These are phyloP conservation scores for Petunia axillaris DNA, from an alignment of 257 asterid species.

Conservation along the genomic window DNA sequence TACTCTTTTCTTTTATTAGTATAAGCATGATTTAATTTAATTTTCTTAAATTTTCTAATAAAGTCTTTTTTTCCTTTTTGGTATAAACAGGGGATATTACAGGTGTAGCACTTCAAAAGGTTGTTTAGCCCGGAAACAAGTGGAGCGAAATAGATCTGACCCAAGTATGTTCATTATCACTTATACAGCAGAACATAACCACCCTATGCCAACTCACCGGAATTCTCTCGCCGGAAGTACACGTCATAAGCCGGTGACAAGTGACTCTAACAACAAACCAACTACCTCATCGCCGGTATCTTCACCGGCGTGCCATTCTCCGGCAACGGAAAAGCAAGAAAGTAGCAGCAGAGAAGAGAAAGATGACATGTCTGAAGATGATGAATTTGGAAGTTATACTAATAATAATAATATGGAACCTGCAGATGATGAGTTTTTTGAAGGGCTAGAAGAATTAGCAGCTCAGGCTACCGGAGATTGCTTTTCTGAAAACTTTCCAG, in stretches of 20 bases:
- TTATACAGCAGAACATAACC: constrained; percentile 90
- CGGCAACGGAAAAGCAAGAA: constrained; percentile 54
- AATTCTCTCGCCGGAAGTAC: constrained; percentile 89
- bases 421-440: constrained; percentile 63
- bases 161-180: constrained; percentile 89
- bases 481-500: constrained; percentile 41
- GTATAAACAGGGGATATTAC: constrained; percentile 78
- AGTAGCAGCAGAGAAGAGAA: constrained; percentile 46
- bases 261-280: constrained; percentile 48
- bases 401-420: constrained; percentile 20
- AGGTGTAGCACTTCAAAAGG: constrained; percentile 94
- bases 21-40: no score
- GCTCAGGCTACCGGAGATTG: constrained; percentile 39
- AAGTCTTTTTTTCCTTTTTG: constrained; percentile 18
- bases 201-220: constrained; percentile 92
- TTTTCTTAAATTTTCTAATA: constrained; percentile 9
- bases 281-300: constrained; percentile 49
- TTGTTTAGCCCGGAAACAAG: constrained; percentile 92
- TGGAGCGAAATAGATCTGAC: constrained; percentile 95
- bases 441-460: constrained; percentile 72
- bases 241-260: constrained; percentile 61
- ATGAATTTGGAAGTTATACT: constrained; percentile 32
- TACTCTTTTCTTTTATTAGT: not conserved
- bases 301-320: constrained; percentile 41
- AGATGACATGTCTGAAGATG: constrained; percentile 45